These are phyloP conservation scores for Carex kokanica DNA, from an alignment of 176 grass and related monocot species.

Conservation along the genomic window DNA sequence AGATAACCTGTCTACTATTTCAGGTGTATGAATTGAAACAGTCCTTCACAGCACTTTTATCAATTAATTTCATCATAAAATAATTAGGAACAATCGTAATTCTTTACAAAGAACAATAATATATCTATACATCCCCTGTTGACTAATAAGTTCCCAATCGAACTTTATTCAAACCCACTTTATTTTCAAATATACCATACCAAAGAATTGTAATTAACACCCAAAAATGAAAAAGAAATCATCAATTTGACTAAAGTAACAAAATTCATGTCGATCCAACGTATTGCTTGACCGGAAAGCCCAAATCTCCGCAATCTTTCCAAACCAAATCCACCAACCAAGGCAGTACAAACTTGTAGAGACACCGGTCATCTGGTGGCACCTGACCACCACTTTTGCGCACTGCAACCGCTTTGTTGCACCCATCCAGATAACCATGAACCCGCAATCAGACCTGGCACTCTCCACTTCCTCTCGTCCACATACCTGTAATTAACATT, in stretches of 20 bases:
- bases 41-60: background rate
- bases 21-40: background rate
- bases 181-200: background rate
- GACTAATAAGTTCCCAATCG: background rate
- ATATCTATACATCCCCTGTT: background rate
- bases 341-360: constrained; percentile 18
- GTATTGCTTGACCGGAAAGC: background rate
- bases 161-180: too few relatives aligned
- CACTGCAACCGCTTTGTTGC: background rate
- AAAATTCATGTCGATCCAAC: background rate
- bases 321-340: background rate
- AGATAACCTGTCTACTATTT: background rate
- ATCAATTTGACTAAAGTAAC: background rate
- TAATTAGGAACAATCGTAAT: background rate
- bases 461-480: constrained; percentile 31
- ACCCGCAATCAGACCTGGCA: constrained; percentile 23
- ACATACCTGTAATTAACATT: constrained; percentile 9
- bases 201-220: background rate
- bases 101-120: background rate
- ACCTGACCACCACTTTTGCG: background rate
- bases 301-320: constrained; percentile 25
- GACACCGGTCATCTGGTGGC: background rate
- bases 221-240: background rate
- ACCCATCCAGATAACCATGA: constrained; percentile 30
- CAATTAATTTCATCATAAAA: background rate